Conservation (phyloP, 139 green algal species). For the Auxenochlorella protothecoides region DNA sequence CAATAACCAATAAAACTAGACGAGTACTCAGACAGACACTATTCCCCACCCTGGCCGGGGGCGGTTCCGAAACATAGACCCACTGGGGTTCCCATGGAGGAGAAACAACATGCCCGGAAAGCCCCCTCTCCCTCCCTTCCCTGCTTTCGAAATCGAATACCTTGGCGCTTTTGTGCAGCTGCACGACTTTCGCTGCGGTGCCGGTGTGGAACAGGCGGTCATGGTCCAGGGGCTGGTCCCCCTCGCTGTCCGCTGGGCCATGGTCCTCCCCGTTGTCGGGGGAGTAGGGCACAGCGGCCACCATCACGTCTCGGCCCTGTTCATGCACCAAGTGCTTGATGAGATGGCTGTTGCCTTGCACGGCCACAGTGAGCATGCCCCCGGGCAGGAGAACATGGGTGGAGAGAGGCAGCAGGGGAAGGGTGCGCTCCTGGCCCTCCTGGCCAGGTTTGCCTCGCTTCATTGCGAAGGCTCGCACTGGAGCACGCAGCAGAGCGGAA, state of each 20-base stretch:
- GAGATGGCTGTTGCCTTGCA: conserved; percentile 5
- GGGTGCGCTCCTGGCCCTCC: neutral
- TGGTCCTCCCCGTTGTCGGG: neutral
- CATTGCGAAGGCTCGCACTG: too few species aligned
- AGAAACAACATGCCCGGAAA: too few species aligned
- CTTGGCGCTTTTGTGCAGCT: too few species aligned
- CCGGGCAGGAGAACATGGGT: conserved; percentile 13
- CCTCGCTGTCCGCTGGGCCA: neutral
- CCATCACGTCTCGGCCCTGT: conserved; percentile 3
- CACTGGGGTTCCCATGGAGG: too few species aligned
- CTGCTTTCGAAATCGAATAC: too few species aligned
- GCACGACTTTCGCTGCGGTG: conserved; percentile 5
- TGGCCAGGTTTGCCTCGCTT: too few species aligned
- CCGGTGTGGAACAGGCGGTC: conserved; percentile 13
- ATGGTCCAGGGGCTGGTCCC: conserved; percentile 7
- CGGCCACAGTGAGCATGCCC: conserved; percentile 9
- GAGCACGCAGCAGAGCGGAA: too few species aligned
- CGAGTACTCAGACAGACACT: too few species aligned
- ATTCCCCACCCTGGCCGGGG: too few species aligned
- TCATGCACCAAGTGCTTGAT: conserved; percentile 16
- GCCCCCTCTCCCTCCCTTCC: too few species aligned
- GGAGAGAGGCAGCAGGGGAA: conserved; percentile 16
- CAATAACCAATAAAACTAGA: too few species aligned
- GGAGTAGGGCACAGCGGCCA: conserved; percentile 17
- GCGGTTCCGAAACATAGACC: too few species aligned